phyloP scores from a whole-genome alignment of 805 yeast genomes.

The Brettanomyces custersianus region DNA sequence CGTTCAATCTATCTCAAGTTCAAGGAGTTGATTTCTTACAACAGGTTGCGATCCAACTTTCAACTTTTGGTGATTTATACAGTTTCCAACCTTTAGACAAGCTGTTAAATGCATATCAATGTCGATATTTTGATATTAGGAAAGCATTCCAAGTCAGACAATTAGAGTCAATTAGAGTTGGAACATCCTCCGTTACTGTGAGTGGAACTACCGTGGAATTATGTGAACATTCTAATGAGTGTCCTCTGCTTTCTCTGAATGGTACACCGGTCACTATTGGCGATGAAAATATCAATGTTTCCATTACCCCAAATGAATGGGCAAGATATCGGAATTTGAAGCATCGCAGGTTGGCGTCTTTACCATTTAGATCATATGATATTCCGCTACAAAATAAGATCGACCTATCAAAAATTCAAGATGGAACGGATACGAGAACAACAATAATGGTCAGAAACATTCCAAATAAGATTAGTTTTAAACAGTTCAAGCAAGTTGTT shows the following conservation, averaged over 20 bases:
- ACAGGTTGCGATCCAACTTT: conserved; percentile 12
- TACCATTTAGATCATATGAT: conserved; percentile 15
- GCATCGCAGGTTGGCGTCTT: conserved; percentile 16
- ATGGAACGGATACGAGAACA: conserved; percentile 35
- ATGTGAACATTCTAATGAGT: conserved; percentile 6
- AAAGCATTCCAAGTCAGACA: conserved; percentile 25
- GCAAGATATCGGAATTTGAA: conserved; percentile 15
- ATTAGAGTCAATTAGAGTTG: conserved; percentile 5
- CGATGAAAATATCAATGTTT: not conserved
- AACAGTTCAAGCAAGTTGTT: conserved; percentile 34
- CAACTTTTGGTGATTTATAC: conserved; percentile 17
- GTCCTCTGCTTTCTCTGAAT: conserved; percentile 4
- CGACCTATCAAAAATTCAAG: conserved; percentile 29
- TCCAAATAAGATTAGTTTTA: conserved; percentile 41
- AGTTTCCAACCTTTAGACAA: conserved; percentile 5
- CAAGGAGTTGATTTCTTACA: conserved; percentile 8
- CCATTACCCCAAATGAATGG: conserved; percentile 10
- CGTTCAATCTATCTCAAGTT: conserved; percentile 4
- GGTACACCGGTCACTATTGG: conserved; percentile 12
- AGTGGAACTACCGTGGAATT: conserved; percentile 18
- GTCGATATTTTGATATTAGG: conserved; percentile 27
- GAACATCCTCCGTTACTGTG: conserved; percentile 9
- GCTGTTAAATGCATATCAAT: conserved; percentile 12
- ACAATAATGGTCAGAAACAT: conserved; percentile 47
- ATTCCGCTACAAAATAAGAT: conserved; percentile 28